These are phyloP conservation scores for Curvularia lunata DNA, from an alignment of 2,329 filamentous ascomycete genomes.

Conservation along the genomic window DNA sequence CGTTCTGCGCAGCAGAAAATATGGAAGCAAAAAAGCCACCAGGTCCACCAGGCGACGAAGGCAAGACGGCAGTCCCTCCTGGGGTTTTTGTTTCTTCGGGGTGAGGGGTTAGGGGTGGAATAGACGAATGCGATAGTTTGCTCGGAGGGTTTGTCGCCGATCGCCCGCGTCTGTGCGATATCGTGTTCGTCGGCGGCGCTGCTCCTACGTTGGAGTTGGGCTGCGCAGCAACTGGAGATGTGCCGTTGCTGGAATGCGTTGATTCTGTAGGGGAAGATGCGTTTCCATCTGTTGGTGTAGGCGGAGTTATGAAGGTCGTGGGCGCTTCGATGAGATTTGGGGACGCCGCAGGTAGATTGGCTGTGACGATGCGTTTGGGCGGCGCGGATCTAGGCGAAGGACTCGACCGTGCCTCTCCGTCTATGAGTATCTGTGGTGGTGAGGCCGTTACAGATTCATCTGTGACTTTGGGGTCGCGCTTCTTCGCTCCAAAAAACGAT, in stretches of 20 bases:
- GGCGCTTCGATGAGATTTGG: slow-evolving; percentile 54
- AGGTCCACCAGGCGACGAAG: slow-evolving; percentile 55
- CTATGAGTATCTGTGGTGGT: slow-evolving; percentile 40
- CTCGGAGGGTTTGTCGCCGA: slow-evolving; percentile 70
- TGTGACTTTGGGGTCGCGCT: slow-evolving; percentile 38
- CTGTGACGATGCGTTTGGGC: slow-evolving; percentile 49
- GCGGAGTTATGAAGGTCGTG: slow-evolving; percentile 67
- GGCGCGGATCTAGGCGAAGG: slow-evolving; percentile 31
- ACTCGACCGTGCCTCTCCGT: slow-evolving; percentile 41
- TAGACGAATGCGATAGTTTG: slow-evolving; percentile 80
- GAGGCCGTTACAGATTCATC: slow-evolving; percentile 39
- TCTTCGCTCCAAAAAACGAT: slow-evolving; percentile 51
- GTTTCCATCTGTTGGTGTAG: slow-evolving; percentile 63
- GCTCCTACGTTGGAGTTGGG: slow-evolving; percentile 61
- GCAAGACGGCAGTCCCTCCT: slow-evolving; percentile 59
- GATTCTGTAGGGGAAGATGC: slow-evolving; percentile 44
- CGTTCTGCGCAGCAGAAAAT: slow-evolving; percentile 90
- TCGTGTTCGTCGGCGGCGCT: slow-evolving; percentile 73
- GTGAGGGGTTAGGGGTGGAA: slow-evolving; percentile 73
- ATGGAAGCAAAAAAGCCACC: slow-evolving; percentile 88
- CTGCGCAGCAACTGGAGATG: slow-evolving; percentile 41
- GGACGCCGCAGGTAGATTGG: slow-evolving; percentile 50
- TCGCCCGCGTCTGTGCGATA: slow-evolving; percentile 70
- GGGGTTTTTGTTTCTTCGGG: slow-evolving; percentile 71
- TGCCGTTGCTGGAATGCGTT: slow-evolving; percentile 29